Conservation (phyloP, 2,329 filamentous ascomycete genomes). For the Alternaria metachromatica region DNA sequence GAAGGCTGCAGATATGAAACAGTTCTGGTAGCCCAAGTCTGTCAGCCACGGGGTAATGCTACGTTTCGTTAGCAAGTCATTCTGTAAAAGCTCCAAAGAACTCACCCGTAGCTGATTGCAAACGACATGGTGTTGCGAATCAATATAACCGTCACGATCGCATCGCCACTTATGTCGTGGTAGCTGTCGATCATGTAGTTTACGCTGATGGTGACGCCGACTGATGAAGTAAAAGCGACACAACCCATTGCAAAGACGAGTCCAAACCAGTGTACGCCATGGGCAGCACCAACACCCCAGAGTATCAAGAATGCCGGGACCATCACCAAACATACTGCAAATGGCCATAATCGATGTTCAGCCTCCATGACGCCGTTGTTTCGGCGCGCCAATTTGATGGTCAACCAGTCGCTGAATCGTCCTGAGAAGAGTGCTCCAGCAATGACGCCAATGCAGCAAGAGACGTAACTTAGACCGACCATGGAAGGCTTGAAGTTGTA, state of each 20-base stretch:
- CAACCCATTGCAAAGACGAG: constrained; percentile 56
- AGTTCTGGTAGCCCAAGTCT: constrained; percentile 52
- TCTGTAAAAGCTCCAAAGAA: background rate
- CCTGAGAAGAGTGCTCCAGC: constrained; percentile 27
- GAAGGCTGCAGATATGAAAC: constrained; percentile 53
- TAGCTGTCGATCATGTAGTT: constrained; percentile 59
- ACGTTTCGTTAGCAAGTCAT: background rate
- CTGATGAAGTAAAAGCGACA: constrained; percentile 27
- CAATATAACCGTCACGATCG: constrained; percentile 59
- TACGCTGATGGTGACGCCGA: constrained; percentile 54
- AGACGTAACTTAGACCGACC: constrained; percentile 30
- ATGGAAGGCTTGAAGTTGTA: constrained; percentile 33
- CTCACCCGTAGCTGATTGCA: constrained; percentile 57
- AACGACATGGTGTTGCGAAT: constrained; percentile 60
- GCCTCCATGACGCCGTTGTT: constrained; percentile 51
- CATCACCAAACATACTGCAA: constrained; percentile 49
- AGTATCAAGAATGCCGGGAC: constrained; percentile 55
- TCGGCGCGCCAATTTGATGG: constrained; percentile 41
- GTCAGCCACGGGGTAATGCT: constrained; percentile 54
- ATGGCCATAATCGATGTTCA: constrained; percentile 52
- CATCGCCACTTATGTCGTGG: constrained; percentile 57
- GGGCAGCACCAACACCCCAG: constrained; percentile 60
- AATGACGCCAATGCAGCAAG: constrained; percentile 29
- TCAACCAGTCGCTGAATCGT: constrained; percentile 33
- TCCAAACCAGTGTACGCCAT: constrained; percentile 59